A percentile compares a stretch with the other conserved stretches of the same genome.
These are phyloP conservation scores for Penicillium odoratum DNA, from an alignment of 495 filamentous ascomycete species.

Conservation along the genomic window DNA sequence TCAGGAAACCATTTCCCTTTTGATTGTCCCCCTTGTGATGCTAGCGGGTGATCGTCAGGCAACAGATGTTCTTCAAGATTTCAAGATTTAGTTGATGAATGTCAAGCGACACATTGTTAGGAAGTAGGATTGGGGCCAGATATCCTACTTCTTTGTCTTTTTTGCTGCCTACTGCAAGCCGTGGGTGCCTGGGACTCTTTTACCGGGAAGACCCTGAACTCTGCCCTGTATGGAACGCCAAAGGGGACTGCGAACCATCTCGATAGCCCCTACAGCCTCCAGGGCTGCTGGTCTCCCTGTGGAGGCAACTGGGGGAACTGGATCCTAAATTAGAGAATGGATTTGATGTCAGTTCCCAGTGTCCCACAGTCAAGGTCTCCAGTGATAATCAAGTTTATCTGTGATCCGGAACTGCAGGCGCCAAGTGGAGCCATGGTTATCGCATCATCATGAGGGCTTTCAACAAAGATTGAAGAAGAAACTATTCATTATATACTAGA, in stretches of 20 bases:
- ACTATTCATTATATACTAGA: too few relatives aligned
- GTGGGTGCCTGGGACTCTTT: slow-evolving; percentile 13
- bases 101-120: neutral
- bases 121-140: too few relatives aligned
- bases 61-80: slow-evolving; percentile 11
- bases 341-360: neutral
- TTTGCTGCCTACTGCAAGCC: slow-evolving; percentile 4
- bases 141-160: neutral
- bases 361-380: neutral
- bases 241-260: neutral
- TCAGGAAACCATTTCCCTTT: slow-evolving; percentile 21
- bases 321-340: neutral
- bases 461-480: neutral
- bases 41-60: slow-evolving; percentile 35
- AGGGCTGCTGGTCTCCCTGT: neutral
- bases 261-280: neutral
- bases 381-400: slow-evolving; percentile 11
- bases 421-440: slow-evolving; percentile 30
- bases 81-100: neutral
- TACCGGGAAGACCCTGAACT: slow-evolving; percentile 16
- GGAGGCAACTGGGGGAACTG: neutral
- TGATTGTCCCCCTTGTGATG: slow-evolving; percentile 21
- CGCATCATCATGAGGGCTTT: slow-evolving; percentile 20
- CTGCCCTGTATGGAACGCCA: slow-evolving; percentile 20
- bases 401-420: slow-evolving; percentile 16